Evolutionary conservation across 441 rosid species (phyloP).

Genomic region (Adansonia rubrostipa): DNA sequence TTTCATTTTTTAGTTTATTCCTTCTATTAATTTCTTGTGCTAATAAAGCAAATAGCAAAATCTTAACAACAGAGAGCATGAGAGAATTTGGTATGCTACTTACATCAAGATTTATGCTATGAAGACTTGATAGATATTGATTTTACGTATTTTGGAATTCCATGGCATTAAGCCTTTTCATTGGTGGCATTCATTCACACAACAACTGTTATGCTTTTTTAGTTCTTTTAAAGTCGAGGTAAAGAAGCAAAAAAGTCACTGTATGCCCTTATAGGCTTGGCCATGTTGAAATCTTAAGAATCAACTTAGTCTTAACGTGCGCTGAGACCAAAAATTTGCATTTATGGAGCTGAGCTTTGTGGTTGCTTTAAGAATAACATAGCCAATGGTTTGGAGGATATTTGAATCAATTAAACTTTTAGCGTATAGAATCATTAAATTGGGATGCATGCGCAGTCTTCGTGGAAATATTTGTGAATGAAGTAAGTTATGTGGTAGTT

Average conservation of each 20-base stretch:
- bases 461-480: not conserved
- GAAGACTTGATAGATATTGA: not conserved
- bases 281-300: not conserved
- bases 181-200: not conserved
- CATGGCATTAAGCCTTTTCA: not conserved
- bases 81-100: not conserved
- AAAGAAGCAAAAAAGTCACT: not conserved
- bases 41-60: not conserved
- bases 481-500: not conserved
- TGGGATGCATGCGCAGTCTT: not conserved
- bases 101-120: not conserved
- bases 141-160: not conserved
- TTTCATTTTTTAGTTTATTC: too few species aligned
- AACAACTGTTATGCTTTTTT: too few species aligned
- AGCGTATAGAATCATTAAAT: not conserved
- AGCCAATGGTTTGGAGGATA: not conserved
- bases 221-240: too few species aligned
- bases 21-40: too few species aligned
- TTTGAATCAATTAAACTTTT: not conserved
- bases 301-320: not conserved
- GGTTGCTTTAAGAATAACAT: not conserved
- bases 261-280: not conserved
- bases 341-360: not conserved
- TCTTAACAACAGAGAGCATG: not conserved
- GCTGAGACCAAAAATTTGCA: not conserved